Conservation (phyloP, 2,329 filamentous ascomycete species). For the Penicillium hesseltinei region DNA sequence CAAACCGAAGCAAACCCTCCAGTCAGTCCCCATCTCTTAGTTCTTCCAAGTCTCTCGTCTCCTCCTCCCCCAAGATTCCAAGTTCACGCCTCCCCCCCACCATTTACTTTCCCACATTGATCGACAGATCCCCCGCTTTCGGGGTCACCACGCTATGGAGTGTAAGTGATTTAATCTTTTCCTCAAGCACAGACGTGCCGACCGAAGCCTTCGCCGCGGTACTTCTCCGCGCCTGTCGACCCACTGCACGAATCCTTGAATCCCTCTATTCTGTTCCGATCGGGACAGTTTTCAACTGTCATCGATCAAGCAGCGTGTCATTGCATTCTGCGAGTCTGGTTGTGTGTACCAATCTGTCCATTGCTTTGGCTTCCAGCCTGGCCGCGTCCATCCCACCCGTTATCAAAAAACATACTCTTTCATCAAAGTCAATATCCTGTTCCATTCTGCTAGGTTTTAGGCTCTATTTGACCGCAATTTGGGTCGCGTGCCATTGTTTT, state of each 20-base stretch:
- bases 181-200: conserved; percentile 29
- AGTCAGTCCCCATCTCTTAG: conserved; percentile 34
- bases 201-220: conserved; percentile 36
- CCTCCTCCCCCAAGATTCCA: conserved; percentile 28
- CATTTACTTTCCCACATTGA: conserved; percentile 35
- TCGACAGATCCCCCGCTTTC: conserved; percentile 34
- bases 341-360: conserved; percentile 22
- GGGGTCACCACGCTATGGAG: conserved; percentile 58
- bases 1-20: conserved; percentile 26
- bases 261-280: conserved; percentile 19
- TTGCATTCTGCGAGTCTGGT: conserved; percentile 20
- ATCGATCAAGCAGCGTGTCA: conserved; percentile 17
- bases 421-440: conserved; percentile 37
- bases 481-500: conserved; percentile 37
- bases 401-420: conserved; percentile 38
- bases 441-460: conserved; percentile 23
- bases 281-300: conserved; percentile 16
- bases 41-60: conserved; percentile 37
- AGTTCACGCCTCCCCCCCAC: conserved; percentile 25
- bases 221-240: conserved; percentile 42
- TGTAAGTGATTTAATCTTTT: conserved; percentile 51
- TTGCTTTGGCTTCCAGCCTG: conserved; percentile 26
- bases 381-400: conserved; percentile 36
- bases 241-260: conserved; percentile 35
- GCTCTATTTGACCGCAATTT: conserved; percentile 25